Percentiles rank a stretch among this genome's conserved stretches.
phyloP scores from a whole-genome alignment of 257 asterid species.

The Fraxinus excelsior region DNA sequence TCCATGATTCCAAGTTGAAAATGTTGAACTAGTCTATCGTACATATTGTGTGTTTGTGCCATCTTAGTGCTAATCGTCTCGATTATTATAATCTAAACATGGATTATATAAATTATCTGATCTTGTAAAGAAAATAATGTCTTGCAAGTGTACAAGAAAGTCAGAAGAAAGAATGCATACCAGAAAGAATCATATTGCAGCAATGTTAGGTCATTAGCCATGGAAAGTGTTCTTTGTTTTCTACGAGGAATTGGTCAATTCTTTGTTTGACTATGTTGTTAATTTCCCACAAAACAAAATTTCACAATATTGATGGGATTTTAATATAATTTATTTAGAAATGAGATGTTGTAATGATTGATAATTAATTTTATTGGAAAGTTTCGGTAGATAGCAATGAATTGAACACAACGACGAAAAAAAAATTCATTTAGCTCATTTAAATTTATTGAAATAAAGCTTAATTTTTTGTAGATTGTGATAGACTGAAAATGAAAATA shows the following conservation, averaged over 20 bases:
- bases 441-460: too few species aligned
- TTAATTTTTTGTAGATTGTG: too few species aligned
- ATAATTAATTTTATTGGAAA: too few species aligned
- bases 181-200: conserved; percentile 16
- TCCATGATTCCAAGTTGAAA: neutral
- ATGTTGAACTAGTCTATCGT: conserved; percentile 24
- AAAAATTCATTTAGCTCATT: too few species aligned
- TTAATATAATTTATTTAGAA: too few species aligned
- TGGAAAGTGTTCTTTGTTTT: conserved; percentile 34
- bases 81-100: conserved; percentile 4
- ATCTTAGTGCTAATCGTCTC: conserved; percentile 1
- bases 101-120: conserved; percentile 14
- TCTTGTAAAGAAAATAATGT: conserved; percentile 23
- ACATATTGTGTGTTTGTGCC: neutral
- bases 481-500: too few species aligned
- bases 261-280: neutral
- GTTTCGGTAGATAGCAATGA: too few species aligned
- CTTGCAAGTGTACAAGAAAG: conserved; percentile 35
- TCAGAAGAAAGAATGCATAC: conserved; percentile 44
- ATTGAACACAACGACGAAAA: too few species aligned
- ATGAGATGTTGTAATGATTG: neutral
- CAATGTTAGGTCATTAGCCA: conserved; percentile 25
- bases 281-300: neutral
- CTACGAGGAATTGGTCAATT: conserved; percentile 24
- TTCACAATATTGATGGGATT: neutral